A percentile compares a stretch with the other conserved stretches of the same genome.
Conservation (phyloP, 169 alveolate species). For the Cryptosporidium viatorum region DNA sequence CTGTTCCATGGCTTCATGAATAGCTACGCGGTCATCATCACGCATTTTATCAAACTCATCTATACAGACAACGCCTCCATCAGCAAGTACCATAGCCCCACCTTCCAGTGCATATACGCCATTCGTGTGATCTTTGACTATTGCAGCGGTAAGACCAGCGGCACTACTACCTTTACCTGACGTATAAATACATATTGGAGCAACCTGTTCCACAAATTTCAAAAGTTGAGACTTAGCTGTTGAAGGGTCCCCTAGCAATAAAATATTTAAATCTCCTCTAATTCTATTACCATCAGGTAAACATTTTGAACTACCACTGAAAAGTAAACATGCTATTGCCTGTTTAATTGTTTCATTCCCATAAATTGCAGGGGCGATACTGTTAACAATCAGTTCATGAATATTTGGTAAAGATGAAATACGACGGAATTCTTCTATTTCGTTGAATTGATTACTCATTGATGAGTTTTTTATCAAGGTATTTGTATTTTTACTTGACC, state of each 20-base stretch:
- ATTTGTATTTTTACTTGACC: slow-evolving; percentile 78
- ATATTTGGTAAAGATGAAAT: slow-evolving; percentile 92
- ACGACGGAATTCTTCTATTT: slow-evolving; percentile 83
- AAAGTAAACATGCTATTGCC: slow-evolving; percentile 97
- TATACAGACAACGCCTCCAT: slow-evolving; percentile 99
- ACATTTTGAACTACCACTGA: slow-evolving; percentile 98
- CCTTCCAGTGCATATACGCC: slow-evolving; percentile 98
- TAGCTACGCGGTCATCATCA: slow-evolving; percentile 99
- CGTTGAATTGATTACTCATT: slow-evolving; percentile 72
- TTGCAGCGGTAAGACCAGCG: slow-evolving; percentile 99
- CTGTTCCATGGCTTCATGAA: slow-evolving; percentile 99
- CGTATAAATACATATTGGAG: slow-evolving; percentile 99
- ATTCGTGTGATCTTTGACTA: slow-evolving; percentile 90
- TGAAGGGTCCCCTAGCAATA: slow-evolving; percentile 98
- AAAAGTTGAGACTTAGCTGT: slow-evolving; percentile 98
- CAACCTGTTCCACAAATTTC: slow-evolving; percentile 96
- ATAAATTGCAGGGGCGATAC: slow-evolving; percentile 96
- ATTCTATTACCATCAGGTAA: slow-evolving; percentile 96
- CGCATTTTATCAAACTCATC: slow-evolving; percentile 99
- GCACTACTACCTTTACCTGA: slow-evolving; percentile 99
- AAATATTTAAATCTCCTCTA: slow-evolving; percentile 96
- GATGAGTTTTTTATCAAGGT: slow-evolving; percentile 77
- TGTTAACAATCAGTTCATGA: slow-evolving; percentile 90
- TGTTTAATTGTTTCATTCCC: slow-evolving; percentile 96
- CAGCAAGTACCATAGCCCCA: slow-evolving; percentile 99